Base-by-base conservation (phyloP, 2,329 filamentous ascomycete genomes). In the Ceratocystis huliohia region DNA sequence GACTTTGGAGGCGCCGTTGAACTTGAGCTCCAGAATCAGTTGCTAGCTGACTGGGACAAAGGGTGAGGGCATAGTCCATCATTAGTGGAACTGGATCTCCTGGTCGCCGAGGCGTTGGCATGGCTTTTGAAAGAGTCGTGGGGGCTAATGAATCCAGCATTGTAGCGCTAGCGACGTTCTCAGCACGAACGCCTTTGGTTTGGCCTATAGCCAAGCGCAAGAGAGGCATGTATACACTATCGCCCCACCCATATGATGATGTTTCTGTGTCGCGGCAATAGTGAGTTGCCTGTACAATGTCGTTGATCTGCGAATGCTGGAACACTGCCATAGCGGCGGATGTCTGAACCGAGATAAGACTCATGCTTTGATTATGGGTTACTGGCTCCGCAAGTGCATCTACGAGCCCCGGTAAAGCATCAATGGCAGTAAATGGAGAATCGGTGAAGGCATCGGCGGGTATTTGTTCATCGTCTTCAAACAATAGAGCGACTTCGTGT, bases 371-470 rank as follows among this genome's bases (percentile, higher is more conserved):
- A 22, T 62, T 41, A 30, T 67, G 66, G 17, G 37, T 30, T n/a
- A 65, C 46, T 15, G 65, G 66, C 4, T 46, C 64, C 8, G 45
- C 41, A n/a, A 67, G 63, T 4, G 63, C 63, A 20, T 65, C 50
- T 46, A 63, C 48, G 5, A 67, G 56, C 25, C 66, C 66, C 1
- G 63, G 57, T 20, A 65, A 57, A 46, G 66, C 46, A 41, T 67
- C 63, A 8, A 65, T 22, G 28, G 63, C 59, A 48, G 46, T 13
- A 33, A 67, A 67, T 20, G 66, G 66, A 6, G 45, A 25, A 6
- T 64, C 37, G n/a, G 63, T 46, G 41, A 67, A 67, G 45, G 66
- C 66, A 30, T 62, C 66, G 28, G 66, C 44, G n/a, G 66, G 66
- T 45, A 67, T 61, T 25, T 64, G 45, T 15, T 65, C 63, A 4